A percentile compares a stretch with the other conserved stretches of the same genome.
Conservation (phyloP, 116 monocot genomes). For the Trichopus zeylanicus region DNA sequence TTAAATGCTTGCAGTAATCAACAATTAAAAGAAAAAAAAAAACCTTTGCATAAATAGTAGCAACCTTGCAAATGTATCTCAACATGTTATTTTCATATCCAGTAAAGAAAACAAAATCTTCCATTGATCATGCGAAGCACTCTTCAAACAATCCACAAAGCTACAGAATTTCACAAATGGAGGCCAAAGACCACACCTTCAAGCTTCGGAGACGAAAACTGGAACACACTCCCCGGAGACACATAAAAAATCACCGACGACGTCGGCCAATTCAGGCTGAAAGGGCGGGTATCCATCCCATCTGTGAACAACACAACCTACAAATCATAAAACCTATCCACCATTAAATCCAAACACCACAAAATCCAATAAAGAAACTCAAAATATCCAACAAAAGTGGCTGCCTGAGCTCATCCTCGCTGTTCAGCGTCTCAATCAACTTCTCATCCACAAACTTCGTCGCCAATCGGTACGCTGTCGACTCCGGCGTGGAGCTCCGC, state of each 20-base stretch:
- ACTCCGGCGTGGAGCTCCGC: too few relatives aligned
- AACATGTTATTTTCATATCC: too few relatives aligned
- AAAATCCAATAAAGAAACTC: background rate
- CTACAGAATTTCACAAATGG: background rate
- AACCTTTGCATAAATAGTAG: too few relatives aligned
- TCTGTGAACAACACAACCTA: conserved; percentile 96
- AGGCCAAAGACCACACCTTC: conserved; percentile 19
- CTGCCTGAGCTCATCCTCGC: conserved; percentile 64
- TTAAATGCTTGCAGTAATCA: too few relatives aligned
- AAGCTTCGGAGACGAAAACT: conserved; percentile 44
- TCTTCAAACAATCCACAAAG: background rate
- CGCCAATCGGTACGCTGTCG: conserved; percentile 36
- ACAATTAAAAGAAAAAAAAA: too few relatives aligned
- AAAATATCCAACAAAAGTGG: conserved; percentile 25
- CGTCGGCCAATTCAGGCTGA: conserved; percentile 74
- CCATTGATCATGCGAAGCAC: too few relatives aligned
- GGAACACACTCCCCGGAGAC: conserved; percentile 49
- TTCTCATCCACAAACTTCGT: conserved; percentile 85
- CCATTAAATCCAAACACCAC: background rate
- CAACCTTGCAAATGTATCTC: too few relatives aligned
- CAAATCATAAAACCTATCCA: conserved; percentile 30
- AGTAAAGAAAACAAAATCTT: background rate
- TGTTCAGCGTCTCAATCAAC: conserved; percentile 28
- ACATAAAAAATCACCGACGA: conserved; percentile 60
- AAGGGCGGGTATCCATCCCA: conserved; percentile 95